A percentile compares a stretch with the other conserved stretches of the same genome.
phyloP scores from a whole-genome alignment of 2,329 filamentous ascomycete genomes.

The Nemania sp. region DNA sequence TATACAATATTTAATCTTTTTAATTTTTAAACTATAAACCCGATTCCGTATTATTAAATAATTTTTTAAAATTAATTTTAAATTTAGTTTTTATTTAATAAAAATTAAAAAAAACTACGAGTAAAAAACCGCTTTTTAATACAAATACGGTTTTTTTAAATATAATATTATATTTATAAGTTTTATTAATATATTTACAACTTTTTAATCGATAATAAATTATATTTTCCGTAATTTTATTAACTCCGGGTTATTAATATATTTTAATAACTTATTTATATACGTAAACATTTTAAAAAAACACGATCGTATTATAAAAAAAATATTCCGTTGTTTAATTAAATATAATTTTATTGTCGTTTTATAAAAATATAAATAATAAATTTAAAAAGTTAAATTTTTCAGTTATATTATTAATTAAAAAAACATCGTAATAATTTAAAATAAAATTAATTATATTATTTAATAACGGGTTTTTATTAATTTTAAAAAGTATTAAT shows the following conservation, averaged over 20 bases:
- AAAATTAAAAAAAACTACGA: too few species aligned
- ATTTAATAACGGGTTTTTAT: neutral
- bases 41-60: neutral
- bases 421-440: neutral
- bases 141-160: neutral
- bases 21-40: neutral
- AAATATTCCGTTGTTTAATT: neutral
- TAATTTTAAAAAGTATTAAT: neutral
- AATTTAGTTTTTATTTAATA: too few species aligned
- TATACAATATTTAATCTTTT: neutral
- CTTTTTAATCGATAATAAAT: neutral
- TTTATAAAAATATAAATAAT: neutral
- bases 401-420: neutral
- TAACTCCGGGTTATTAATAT: neutral
- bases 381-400: neutral
- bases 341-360: too few species aligned
- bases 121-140: neutral
- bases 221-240: neutral
- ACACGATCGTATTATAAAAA: neutral
- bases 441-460: neutral
- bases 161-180: neutral
- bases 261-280: neutral
- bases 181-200: neutral
- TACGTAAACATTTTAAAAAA: neutral
- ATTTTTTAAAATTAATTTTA: too few species aligned